Evolutionary conservation across 1,284 basidiomycete genomes (phyloP).

Genomic region (Cryptococcus floricola): DNA sequence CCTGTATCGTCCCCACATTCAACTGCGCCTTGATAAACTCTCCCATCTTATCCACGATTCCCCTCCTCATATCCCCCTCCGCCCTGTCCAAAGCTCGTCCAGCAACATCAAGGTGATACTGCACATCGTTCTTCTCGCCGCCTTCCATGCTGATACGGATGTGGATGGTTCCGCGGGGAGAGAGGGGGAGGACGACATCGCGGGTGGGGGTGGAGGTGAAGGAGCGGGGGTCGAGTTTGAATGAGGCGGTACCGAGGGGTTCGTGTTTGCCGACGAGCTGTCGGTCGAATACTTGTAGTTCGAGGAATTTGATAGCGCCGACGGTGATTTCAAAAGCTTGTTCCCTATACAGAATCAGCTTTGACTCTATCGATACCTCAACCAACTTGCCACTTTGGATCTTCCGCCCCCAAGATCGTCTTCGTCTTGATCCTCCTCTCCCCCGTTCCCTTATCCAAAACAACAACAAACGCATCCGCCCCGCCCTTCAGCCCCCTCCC

Average conservation of each 20-base stretch:
- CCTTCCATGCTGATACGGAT: conserved; percentile 44
- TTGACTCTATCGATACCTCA: not conserved
- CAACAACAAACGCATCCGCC: conserved; percentile 42
- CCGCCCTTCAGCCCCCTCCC: conserved; percentile 28
- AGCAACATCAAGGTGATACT: conserved; percentile 37
- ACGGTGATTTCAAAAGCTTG: conserved; percentile 42
- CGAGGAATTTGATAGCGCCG: conserved; percentile 29
- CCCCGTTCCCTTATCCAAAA: conserved; percentile 33
- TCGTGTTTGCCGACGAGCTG: conserved; percentile 48
- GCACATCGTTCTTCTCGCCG: conserved; percentile 41
- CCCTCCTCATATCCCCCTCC: conserved; percentile 38
- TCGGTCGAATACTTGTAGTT: conserved; percentile 40
- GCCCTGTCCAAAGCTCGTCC: conserved; percentile 34
- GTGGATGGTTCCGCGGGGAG: conserved; percentile 38
- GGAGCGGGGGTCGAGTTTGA: conserved; percentile 41
- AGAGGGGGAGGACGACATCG: conserved; percentile 41
- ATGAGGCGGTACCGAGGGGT: conserved; percentile 30
- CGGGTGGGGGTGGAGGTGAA: conserved; percentile 28
- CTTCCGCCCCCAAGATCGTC: conserved; percentile 42
- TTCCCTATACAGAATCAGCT: conserved; percentile 23
- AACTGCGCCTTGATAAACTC: conserved; percentile 37
- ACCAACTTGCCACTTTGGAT: conserved; percentile 41
- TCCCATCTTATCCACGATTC: conserved; percentile 41
- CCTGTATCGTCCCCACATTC: conserved; percentile 17
- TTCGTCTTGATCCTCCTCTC: conserved; percentile 44